phyloP scores from a whole-genome alignment of 108 stramenopile species.

The Seminavis robusta region DNA sequence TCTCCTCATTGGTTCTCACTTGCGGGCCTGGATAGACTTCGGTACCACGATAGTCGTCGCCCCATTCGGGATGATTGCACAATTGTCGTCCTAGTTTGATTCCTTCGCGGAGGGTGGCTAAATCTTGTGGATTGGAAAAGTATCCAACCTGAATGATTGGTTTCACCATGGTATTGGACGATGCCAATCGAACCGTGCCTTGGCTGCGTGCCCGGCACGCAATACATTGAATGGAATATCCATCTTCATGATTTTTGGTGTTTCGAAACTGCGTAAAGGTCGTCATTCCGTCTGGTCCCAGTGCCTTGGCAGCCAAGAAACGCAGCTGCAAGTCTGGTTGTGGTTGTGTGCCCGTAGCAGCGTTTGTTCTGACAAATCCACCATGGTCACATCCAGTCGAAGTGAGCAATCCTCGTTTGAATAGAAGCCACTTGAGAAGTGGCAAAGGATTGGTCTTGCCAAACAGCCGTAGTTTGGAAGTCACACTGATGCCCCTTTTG shows the following conservation, averaged over 20 bases:
- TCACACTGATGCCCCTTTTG: constrained; percentile 35
- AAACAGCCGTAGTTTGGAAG: constrained; percentile 38
- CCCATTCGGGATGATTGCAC: constrained; percentile 21
- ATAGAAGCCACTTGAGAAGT: constrained; percentile 32
- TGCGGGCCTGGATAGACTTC: constrained; percentile 36
- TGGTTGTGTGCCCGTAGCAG: constrained; percentile 3
- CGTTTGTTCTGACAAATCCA: constrained; percentile 37
- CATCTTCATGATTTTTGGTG: constrained; percentile 15
- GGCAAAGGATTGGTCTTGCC: constrained; percentile 31
- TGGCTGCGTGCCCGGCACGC: constrained; percentile 27
- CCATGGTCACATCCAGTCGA: constrained; percentile 47
- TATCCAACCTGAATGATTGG: constrained; percentile 34
- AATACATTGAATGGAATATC: constrained; percentile 32
- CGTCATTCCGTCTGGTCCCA: constrained; percentile 41
- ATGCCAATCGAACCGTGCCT: constrained; percentile 20
- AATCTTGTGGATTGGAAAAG: constrained; percentile 22
- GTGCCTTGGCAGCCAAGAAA: constrained; percentile 33
- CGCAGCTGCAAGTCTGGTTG: constrained; percentile 47
- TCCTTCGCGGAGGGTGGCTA: constrained; percentile 28
- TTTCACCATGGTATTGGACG: constrained; percentile 23
- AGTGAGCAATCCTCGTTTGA: constrained; percentile 31
- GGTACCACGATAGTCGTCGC: constrained; percentile 29
- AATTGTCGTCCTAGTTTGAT: constrained; percentile 37
- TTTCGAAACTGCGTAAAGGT: constrained; percentile 27
- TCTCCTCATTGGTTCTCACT: constrained; percentile 27